A percentile compares a stretch with the other conserved stretches of the same genome.
These are phyloP conservation scores for Arxiozyma bovina DNA, from an alignment of 1,139 yeast genomes.

Conservation along the genomic window DNA sequence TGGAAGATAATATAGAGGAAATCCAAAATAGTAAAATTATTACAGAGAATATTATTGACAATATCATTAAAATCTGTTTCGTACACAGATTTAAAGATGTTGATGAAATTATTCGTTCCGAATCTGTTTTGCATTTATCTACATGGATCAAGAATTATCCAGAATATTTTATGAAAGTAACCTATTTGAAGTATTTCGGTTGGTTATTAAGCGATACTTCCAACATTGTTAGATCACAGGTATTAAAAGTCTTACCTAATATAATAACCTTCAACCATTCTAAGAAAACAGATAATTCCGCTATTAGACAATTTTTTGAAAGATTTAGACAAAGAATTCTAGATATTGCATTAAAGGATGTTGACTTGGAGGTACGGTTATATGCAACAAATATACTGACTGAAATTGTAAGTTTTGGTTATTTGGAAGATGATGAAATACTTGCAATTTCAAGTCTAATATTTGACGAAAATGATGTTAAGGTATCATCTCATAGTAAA, in stretches of 20 bases:
- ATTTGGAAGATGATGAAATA: slow-evolving; percentile 50
- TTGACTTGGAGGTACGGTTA: slow-evolving; percentile 46
- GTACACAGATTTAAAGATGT: slow-evolving; percentile 75
- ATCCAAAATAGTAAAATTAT: slow-evolving; percentile 46
- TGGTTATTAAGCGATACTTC: slow-evolving; percentile 74
- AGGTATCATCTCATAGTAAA: slow-evolving; percentile 27
- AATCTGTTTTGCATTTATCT: slow-evolving; percentile 54
- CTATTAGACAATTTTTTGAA: slow-evolving; percentile 64
- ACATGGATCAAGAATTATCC: slow-evolving; percentile 66
- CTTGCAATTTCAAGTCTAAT: slow-evolving; percentile 37
- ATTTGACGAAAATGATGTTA: slow-evolving; percentile 35
- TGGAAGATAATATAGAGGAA: slow-evolving; percentile 40
- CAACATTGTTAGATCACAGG: slow-evolving; percentile 55
- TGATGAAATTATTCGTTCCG: slow-evolving; percentile 62
- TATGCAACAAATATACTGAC: slow-evolving; percentile 46
- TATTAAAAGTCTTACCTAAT: slow-evolving; percentile 43
- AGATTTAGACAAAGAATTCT: slow-evolving; percentile 57
- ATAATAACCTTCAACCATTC: slow-evolving; percentile 36
- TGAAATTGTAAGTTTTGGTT: slow-evolving; percentile 52
- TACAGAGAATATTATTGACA: slow-evolving; percentile 50
- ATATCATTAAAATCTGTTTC: slow-evolving; percentile 58
- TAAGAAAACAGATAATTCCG: slow-evolving; percentile 33
- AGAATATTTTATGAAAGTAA: slow-evolving; percentile 58
- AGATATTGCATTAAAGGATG: slow-evolving; percentile 49
- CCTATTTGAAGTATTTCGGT: slow-evolving; percentile 68